Evolutionary conservation across 2,329 filamentous ascomycete genomes (phyloP).

Genomic region (Rhynchosporium graminicola): DNA sequence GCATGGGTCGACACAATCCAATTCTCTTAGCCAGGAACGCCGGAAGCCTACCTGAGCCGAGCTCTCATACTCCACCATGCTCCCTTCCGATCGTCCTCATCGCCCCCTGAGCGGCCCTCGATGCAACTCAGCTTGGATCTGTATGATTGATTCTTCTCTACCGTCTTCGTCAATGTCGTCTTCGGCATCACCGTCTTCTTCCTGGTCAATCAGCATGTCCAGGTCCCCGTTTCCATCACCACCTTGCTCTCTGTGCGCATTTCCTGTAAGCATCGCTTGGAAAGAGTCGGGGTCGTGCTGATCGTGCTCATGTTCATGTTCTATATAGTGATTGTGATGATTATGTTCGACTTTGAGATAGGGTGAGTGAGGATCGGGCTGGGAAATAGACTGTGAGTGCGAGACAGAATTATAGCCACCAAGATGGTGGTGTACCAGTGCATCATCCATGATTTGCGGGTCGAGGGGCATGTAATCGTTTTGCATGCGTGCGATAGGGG

Average conservation of each 20-base stretch:
- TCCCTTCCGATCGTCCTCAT: constrained; percentile 27
- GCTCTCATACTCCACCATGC: constrained; percentile 19
- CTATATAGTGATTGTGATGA: constrained; percentile 16
- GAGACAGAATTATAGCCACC: constrained; percentile 26
- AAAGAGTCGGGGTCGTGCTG: constrained; percentile 31
- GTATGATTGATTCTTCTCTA: constrained; percentile 20
- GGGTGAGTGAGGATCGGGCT: constrained; percentile 19
- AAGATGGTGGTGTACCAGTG: constrained; percentile 45
- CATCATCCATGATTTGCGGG: constrained; percentile 59
- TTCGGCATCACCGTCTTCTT: constrained; percentile 30
- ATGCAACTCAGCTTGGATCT: constrained; percentile 28
- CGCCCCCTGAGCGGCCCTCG: constrained; percentile 26
- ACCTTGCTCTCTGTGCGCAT: constrained; percentile 16
- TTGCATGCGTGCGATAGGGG: constrained; percentile 28
- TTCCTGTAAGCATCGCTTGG: constrained; percentile 30
- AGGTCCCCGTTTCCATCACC: constrained; percentile 33
- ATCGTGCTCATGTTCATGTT: constrained; percentile 17
- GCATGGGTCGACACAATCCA: too few relatives aligned
- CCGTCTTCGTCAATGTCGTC: constrained; percentile 17
- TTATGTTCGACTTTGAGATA: constrained; percentile 15
- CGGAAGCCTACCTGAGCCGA: not conserved
- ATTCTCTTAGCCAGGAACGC: too few relatives aligned
- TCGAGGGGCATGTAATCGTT: constrained; percentile 53
- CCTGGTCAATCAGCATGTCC: constrained; percentile 39
- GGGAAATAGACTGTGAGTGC: constrained; percentile 14